A percentile compares a stretch with the other conserved stretches of the same genome.
Conservation (phyloP, 192 early-diverging fungal genomes). For the Mortierella antarctica region DNA sequence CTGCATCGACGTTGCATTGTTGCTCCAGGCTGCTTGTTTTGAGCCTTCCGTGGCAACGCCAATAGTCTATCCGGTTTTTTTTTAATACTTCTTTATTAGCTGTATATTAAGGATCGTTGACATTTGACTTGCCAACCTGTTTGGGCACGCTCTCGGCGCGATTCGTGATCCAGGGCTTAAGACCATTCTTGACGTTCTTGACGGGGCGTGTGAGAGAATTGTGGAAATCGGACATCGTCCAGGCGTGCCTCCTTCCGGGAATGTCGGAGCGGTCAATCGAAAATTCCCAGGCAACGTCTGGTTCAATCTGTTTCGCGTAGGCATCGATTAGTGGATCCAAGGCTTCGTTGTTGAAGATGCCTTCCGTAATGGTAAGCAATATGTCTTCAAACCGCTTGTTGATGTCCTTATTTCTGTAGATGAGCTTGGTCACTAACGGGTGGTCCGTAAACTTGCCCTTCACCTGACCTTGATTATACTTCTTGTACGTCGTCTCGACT, state of each 20-base stretch:
- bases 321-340: slow-evolving; percentile 31
- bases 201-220: background rate
- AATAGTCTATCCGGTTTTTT: too few species aligned
- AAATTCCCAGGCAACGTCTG: slow-evolving; percentile 46
- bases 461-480: slow-evolving; percentile 1
- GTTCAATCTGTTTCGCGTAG: slow-evolving; percentile 32
- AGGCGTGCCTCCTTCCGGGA: background rate
- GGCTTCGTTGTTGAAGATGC: slow-evolving; percentile 14
- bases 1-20: too few species aligned
- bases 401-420: slow-evolving; percentile 43
- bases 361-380: slow-evolving; percentile 19
- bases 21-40: too few species aligned
- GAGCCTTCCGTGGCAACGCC: too few species aligned
- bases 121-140: slow-evolving; percentile 1
- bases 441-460: slow-evolving; percentile 2
- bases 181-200: background rate
- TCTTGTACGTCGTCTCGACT: slow-evolving; percentile 9
- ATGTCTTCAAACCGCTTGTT: slow-evolving; percentile 30
- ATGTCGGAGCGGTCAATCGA: slow-evolving; percentile 14
- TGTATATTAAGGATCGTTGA: background rate
- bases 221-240: background rate
- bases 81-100: too few species aligned
- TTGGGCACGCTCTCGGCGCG: slow-evolving; percentile 3
- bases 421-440: slow-evolving; percentile 26
- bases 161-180: slow-evolving; percentile 10